Evolutionary conservation across 1,139 yeast genomes (phyloP), one percentile per base, ranked within the genome.

Genomic region (Schizosaccharomyces versatilis): DNA sequence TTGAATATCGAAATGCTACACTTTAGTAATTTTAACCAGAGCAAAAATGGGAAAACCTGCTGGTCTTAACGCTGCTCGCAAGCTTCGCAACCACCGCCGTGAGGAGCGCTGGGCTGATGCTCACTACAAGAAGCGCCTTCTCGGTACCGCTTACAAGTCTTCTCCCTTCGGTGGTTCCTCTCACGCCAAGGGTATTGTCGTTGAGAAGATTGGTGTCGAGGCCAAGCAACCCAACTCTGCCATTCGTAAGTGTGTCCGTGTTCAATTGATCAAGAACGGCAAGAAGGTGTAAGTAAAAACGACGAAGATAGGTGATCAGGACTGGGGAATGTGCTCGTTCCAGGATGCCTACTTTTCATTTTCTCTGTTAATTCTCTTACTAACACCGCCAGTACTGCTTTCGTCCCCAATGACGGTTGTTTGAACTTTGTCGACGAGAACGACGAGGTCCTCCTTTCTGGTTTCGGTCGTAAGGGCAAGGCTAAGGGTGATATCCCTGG

Each of bases 381-480:
- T 24, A 24, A 24, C 32, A 2, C 14, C 6, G 41, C 17, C 14
- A 15, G 14, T 68, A 90, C 98, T 71, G 99, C 99, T 74, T 90
- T 90, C 94, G 99, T 90, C 73, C 98, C 99, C 76, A 90, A 90
- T 71, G 99, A 90, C 77, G 99, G 99, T 88, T 90, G 98, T 82
- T 79, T 88, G 75, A 90, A 90, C 88, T 90, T 82, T 68, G 96
- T 90, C 69, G 98, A 90, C 73, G 97, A 90, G 80, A 90, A 90
- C 80, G 97, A 90, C 78, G 97, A 90, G 77, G 98, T 90, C 68
- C 80, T 90, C 71, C 79, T 90, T 69, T 97, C 99, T 69, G 99
- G 99, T 81, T 90, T 90, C 85, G 99, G 99, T 84, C 86, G 97
- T 80, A 90, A 95, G 83, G 99, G 99, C 80, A 90, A 90, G 83